Evolutionary conservation across 352 stramenopile genomes (phyloP).

Genomic region (Phytophthora megakarya): DNA sequence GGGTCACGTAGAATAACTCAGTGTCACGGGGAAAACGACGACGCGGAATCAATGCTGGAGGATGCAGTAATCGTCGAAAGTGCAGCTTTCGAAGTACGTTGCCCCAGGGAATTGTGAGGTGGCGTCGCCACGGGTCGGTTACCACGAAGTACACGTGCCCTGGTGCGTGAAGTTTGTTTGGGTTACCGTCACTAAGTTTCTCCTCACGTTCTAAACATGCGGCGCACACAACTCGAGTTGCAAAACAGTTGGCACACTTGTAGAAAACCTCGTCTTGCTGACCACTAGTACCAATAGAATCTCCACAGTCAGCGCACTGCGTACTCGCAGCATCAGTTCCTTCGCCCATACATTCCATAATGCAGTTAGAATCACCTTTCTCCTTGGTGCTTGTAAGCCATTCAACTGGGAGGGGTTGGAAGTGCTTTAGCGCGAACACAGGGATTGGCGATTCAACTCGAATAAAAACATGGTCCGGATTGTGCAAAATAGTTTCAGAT

Average conservation of each 20-base stretch:
- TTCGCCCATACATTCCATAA: constrained; percentile 9
- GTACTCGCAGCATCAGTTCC: constrained; percentile 3
- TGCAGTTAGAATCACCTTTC: not conserved
- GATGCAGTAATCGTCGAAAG: constrained; percentile 52
- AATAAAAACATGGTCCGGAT: constrained; percentile 65
- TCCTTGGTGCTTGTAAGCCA: constrained; percentile 36
- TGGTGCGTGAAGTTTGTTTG: constrained; percentile 56
- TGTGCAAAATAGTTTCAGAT: constrained; percentile 41
- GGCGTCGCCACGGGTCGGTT: constrained; percentile 46
- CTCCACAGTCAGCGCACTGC: constrained; percentile 40
- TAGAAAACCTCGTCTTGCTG: constrained; percentile 48
- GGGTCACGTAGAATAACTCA: constrained; percentile 67
- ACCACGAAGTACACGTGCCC: constrained; percentile 75
- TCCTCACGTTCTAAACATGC: constrained; percentile 61
- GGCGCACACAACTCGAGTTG: constrained; percentile 52
- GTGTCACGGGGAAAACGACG: constrained; percentile 54
- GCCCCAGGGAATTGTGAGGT: constrained; percentile 31
- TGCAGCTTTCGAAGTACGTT: constrained; percentile 32
- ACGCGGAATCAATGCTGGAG: constrained; percentile 61
- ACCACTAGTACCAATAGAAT: constrained; percentile 24
- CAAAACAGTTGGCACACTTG: constrained; percentile 68
- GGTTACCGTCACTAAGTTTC: constrained; percentile 39
- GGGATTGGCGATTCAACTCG: constrained; percentile 65
- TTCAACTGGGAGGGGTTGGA: constrained; percentile 38
- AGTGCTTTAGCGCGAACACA: constrained; percentile 65